Evolutionary conservation across 169 alveolate species (phyloP), one percentile per base, ranked within the genome.

Genomic region (Cyclospora cayetanensis): DNA sequence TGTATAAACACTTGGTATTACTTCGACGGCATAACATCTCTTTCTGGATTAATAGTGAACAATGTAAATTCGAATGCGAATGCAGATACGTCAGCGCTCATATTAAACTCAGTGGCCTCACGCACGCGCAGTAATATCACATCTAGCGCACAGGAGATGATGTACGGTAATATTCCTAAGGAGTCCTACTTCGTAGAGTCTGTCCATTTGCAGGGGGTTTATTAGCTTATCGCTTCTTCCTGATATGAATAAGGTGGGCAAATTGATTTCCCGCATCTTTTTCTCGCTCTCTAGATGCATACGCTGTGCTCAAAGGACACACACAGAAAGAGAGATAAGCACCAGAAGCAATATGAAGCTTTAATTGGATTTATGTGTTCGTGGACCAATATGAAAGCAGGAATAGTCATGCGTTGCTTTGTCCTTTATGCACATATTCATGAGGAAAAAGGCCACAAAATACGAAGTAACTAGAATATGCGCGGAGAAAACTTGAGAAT

Each of bases 171-270:
- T n/a, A n/a, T n/a, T n/a, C n/a, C n/a, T n/a, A n/a, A n/a, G n/a
- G n/a, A n/a, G 20, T 11, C 85, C 35, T 52, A 88, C 92, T 41
- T 41, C 52, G 37, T 46, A 88, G 9, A 88, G 87, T 43, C 22
- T 53, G 55, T 88, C 84, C 92, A 72, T 88, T 43, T 88, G 92
- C 60, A 46, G 72, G 3, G 92, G 68, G 9, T 86, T 86, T 31
- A 88, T 87, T 7, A 88, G 92, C 41, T 31, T 77, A 42, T 88
- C 92, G 50, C 39, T 53, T 34, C 70, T 76, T 9, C 92, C 92
- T 12, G 87, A 68, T 27, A 88, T 88, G 87, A 88, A 88, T 31
- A 88, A 88, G 72, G 72, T 76, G n/a, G 92, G 92, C 31, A 88
- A 41, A 22, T 15, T 39, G 46, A 88, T 25, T 55, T 63, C 35